phyloP scores from a whole-genome alignment of 345 rosid genomes.

The Euclidium syriacum region DNA sequence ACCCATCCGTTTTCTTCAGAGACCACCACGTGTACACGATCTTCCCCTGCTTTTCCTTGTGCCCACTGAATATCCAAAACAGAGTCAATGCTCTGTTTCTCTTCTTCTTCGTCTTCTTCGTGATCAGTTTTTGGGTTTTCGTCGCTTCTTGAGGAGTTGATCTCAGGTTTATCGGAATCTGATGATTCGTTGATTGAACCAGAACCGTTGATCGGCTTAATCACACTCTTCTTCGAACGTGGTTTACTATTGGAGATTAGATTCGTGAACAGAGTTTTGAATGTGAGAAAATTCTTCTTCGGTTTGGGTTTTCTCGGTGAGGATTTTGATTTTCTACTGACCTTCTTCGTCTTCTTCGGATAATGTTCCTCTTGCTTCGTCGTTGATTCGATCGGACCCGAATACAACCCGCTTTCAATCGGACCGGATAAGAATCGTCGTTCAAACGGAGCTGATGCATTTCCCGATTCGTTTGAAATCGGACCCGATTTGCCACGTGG shows the following conservation, averaged over 20 bases:
- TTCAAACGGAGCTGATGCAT: conserved; percentile 41
- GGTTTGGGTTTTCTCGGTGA: conserved; percentile 23
- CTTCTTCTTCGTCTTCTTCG: conserved; percentile 1
- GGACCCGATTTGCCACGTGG: conserved; percentile 57
- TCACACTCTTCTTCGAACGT: conserved; percentile 36
- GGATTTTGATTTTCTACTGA: not conserved
- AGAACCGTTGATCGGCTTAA: conserved; percentile 42
- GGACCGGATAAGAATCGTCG: conserved; percentile 46
- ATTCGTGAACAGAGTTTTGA: conserved; percentile 36
- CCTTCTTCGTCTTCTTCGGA: conserved; percentile 38
- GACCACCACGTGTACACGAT: conserved; percentile 78
- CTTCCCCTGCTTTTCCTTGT: conserved; percentile 97
- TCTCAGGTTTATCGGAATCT: conserved; percentile 21
- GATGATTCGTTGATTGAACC: conserved; percentile 34
- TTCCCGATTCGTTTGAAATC: conserved; percentile 40
- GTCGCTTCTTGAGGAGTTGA: not conserved
- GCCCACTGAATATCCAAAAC: conserved; percentile 76
- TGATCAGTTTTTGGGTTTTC: conserved; percentile 15
- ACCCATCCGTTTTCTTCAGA: conserved; percentile 88
- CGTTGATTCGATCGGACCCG: conserved; percentile 33
- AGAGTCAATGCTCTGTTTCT: conserved; percentile 35
- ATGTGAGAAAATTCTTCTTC: conserved; percentile 31
- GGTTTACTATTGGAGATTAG: conserved; percentile 42
- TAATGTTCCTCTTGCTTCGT: conserved; percentile 36
- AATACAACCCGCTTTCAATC: conserved; percentile 33